These are phyloP conservation scores for Metarhizium rileyi DNA, from an alignment of 2,329 filamentous ascomycete genomes.

Conservation along the genomic window DNA sequence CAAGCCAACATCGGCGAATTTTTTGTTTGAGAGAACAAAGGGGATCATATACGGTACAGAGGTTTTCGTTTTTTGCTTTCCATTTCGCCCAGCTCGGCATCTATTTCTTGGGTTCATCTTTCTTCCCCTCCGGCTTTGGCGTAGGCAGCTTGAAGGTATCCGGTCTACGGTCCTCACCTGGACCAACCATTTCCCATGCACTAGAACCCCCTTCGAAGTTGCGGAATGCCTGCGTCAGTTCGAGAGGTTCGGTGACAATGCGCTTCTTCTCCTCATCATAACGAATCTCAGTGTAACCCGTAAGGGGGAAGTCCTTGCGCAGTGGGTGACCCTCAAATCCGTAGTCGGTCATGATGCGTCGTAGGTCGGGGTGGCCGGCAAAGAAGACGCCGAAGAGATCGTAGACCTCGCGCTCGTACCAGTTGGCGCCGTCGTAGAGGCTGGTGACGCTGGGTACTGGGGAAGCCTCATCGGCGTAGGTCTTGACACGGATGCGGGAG, in stretches of 20 bases:
- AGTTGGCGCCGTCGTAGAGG: slow-evolving; percentile 92
- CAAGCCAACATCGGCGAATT: not conserved
- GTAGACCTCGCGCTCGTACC: slow-evolving; percentile 98
- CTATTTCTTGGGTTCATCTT: slow-evolving; percentile 89
- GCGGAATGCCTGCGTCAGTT: slow-evolving; percentile 95
- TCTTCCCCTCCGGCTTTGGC: slow-evolving; percentile 87
- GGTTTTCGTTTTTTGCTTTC: not conserved
- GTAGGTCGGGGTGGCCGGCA: slow-evolving; percentile 83
- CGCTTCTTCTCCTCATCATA: slow-evolving; percentile 99
- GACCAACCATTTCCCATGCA: slow-evolving; percentile 55
- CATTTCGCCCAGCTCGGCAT: slow-evolving; percentile 5
- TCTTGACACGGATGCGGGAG: slow-evolving; percentile 94
- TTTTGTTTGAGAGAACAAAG: slow-evolving; percentile 3
- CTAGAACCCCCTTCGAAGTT: slow-evolving; percentile 90
- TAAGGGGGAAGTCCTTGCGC: slow-evolving; percentile 95
- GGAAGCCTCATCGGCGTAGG: slow-evolving; percentile 91
- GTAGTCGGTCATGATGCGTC: slow-evolving; percentile 98
- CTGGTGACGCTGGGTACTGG: slow-evolving; percentile 81
- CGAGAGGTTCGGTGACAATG: slow-evolving; percentile 93
- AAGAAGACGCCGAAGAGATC: slow-evolving; percentile 98
- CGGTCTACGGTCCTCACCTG: slow-evolving; percentile 65
- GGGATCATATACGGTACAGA: slow-evolving; percentile 9
- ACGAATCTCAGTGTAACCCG: slow-evolving; percentile 94
- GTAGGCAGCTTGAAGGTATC: slow-evolving; percentile 90
- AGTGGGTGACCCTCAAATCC: slow-evolving; percentile 96